phyloP scores from a whole-genome alignment of 1,139 yeast genomes.

The Pichia sp. region DNA sequence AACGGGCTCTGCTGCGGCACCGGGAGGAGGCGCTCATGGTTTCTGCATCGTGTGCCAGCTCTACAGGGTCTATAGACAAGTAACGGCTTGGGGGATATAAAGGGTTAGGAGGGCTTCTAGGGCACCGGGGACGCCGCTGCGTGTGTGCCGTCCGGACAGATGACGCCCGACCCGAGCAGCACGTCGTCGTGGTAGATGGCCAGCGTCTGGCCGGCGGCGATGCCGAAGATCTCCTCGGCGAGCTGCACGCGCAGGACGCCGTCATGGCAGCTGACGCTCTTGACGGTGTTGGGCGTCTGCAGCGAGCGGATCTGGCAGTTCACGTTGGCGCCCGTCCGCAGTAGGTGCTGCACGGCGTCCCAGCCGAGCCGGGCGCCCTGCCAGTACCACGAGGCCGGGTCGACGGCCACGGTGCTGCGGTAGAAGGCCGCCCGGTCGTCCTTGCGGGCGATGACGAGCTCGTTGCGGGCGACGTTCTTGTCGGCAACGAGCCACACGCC shows the following conservation, averaged over 20 bases:
- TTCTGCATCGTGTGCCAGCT: slow-evolving; percentile 1
- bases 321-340: slow-evolving; percentile 28
- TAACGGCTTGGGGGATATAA: background rate
- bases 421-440: slow-evolving; percentile 58
- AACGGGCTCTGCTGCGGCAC: slow-evolving; percentile 1
- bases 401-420: slow-evolving; percentile 41
- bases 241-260: slow-evolving; percentile 16
- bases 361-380: slow-evolving; percentile 27
- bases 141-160: slow-evolving; percentile 23
- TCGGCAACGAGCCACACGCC: slow-evolving; percentile 89
- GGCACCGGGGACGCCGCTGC: background rate
- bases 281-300: slow-evolving; percentile 47
- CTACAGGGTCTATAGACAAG: background rate
- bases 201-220: slow-evolving; percentile 86
- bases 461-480: slow-evolving; percentile 59
- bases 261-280: slow-evolving; percentile 34
- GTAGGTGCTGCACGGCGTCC: slow-evolving; percentile 13
- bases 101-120: background rate
- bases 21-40: slow-evolving; percentile 9
- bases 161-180: slow-evolving; percentile 76
- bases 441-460: slow-evolving; percentile 75
- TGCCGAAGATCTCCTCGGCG: slow-evolving; percentile 50
- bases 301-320: slow-evolving; percentile 67
- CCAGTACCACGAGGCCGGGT: slow-evolving; percentile 46
- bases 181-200: slow-evolving; percentile 65